These are phyloP conservation scores for Cyberlindnera saturnus DNA, from an alignment of 805 yeast genomes.

Conservation along the genomic window DNA sequence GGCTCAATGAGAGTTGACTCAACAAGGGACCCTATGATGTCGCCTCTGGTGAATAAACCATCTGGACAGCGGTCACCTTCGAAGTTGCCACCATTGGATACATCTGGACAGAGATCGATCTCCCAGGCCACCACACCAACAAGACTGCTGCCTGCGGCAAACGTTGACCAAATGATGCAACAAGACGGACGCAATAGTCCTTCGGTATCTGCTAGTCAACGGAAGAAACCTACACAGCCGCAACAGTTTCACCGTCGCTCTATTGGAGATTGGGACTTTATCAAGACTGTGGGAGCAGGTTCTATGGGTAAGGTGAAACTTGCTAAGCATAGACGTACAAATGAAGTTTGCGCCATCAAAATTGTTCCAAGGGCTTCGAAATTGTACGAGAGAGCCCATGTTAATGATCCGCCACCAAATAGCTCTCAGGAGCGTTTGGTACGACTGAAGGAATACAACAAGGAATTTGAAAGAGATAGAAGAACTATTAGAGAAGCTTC, in stretches of 20 bases:
- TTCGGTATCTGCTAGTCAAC: conserved; percentile 9
- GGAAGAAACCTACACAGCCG: conserved; percentile 21
- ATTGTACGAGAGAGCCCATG: conserved; percentile 65
- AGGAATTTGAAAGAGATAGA: conserved; percentile 83
- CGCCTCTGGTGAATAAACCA: not conserved
- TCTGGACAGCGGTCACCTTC: conserved; percentile 5
- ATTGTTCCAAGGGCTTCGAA: conserved; percentile 88
- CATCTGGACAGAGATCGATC: not conserved
- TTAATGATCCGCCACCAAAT: conserved; percentile 59
- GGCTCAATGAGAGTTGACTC: not conserved
- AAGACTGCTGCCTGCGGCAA: conserved; percentile 16
- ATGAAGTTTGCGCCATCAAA: conserved; percentile 84
- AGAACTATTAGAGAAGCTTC: conserved; percentile 96
- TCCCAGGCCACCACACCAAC: conserved; percentile 7
- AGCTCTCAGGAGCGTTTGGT: conserved; percentile 52
- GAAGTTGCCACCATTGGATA: conserved; percentile 10
- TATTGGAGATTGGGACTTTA: conserved; percentile 95
- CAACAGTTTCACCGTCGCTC: conserved; percentile 67
- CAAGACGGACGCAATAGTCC: conserved; percentile 4
- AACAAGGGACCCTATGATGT: not conserved
- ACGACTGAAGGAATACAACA: conserved; percentile 65
- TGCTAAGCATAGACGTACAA: conserved; percentile 78
- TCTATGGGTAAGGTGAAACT: conserved; percentile 98
- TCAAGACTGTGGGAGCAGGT: conserved; percentile 95
- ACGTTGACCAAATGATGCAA: conserved; percentile 7